These are phyloP conservation scores for Cladosporium oxysporum DNA, from an alignment of 2,329 filamentous ascomycete species.

Conservation along the genomic window DNA sequence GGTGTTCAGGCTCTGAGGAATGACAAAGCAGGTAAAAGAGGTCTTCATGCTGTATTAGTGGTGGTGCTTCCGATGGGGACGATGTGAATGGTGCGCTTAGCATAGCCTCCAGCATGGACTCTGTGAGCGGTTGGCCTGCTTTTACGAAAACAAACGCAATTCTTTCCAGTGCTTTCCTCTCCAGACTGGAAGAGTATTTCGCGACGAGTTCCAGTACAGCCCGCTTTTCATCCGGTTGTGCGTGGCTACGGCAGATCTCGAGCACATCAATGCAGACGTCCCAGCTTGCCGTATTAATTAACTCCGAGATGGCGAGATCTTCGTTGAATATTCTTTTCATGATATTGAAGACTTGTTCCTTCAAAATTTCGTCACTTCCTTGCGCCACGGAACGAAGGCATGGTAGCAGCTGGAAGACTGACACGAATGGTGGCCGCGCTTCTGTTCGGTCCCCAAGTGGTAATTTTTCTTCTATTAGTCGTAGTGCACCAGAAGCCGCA, in stretches of 20 bases:
- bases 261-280: constrained; percentile 64
- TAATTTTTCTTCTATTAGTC: constrained; percentile 32
- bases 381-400: constrained; percentile 19
- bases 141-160: constrained; percentile 30
- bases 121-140: constrained; percentile 25
- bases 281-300: constrained; percentile 62
- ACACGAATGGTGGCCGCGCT: constrained; percentile 8
- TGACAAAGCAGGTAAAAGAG: constrained; percentile 9
- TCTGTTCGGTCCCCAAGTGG: constrained; percentile 19
- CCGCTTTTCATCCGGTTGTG: constrained; percentile 47
- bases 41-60: constrained; percentile 14
- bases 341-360: constrained; percentile 23
- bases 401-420: constrained; percentile 21
- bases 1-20: constrained; percentile 8
- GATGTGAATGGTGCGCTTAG: constrained; percentile 12
- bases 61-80: constrained; percentile 6
- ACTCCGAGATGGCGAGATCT: constrained; percentile 31
- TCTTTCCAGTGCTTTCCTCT: constrained; percentile 26
- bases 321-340: constrained; percentile 51
- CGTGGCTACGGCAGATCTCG: constrained; percentile 46
- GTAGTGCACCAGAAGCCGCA: constrained; percentile 34
- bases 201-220: constrained; percentile 12
- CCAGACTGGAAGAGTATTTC: constrained; percentile 21
- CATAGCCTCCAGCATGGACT: constrained; percentile 26
- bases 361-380: constrained; percentile 20